Evolutionary conservation across 2,329 filamentous ascomycete species (phyloP), one percentile per base, ranked within the genome.

Genomic region (Lachnellula occidentalis): DNA sequence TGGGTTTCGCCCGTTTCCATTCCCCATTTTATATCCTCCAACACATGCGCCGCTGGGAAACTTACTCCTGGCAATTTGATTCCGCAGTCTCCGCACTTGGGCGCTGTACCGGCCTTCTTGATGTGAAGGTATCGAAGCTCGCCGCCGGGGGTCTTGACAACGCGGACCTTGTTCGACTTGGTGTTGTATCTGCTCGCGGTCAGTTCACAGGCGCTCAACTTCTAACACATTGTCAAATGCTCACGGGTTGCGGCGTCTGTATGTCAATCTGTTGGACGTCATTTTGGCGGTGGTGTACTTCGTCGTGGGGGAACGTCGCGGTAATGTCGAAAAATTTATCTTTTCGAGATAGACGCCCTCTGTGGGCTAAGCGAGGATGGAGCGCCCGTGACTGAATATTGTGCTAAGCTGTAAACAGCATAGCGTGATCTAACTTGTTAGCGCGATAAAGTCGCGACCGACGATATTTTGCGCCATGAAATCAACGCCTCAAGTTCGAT

Each of bases 1-100:
- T 37, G 11, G 41, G 11, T 43, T 12, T 21, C 41, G 41, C 19
- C 19, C 22, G 8, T 15, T 46, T 17, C 22, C 9, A 46, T 36
- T 24, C 42, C 19, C 14, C 12, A 37, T 31, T 27, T 34, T n/a
- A 31, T 36, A 27, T 34, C 36, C n/a, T 14, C n/a, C 19, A 12
- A 14, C 19, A 17, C 6, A n/a, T 22, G 42, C 14, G 27, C 19
- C 49, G 49, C 39, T 50, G 49, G 54, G 56, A 22, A 53, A 95
- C 91, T 88, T 90, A 99, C 92, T 78, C 94, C 94, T 74, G 90
- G 85, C 72, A 99, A 88, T 83, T 97, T 97, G 81, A 85, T 85
- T 73, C 94, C 94, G 74, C 95, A 99, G 84, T 99, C 94, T 84
- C 95, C 90, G 76, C 94, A 99, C 85, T 99, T 99, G 74, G 94